A percentile compares a stretch with the other conserved stretches of the same genome.
phyloP scores from a whole-genome alignment of 2,329 filamentous ascomycete genomes.

The Westerdykella ornata region DNA sequence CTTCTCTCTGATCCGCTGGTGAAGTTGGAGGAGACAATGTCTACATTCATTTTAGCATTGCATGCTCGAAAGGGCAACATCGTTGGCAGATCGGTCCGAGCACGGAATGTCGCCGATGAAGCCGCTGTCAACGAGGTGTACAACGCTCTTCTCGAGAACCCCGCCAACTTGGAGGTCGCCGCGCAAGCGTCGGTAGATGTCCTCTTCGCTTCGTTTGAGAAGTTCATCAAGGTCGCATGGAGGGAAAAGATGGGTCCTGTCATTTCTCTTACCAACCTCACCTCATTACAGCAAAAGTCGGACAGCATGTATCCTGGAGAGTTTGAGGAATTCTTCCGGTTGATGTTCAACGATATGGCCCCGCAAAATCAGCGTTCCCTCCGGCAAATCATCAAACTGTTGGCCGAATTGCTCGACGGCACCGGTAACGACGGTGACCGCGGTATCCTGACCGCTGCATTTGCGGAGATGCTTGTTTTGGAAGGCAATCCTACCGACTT shows the following conservation, averaged over 20 bases:
- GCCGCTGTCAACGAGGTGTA: conserved; percentile 82
- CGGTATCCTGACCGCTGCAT: conserved; percentile 78
- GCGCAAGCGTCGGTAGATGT: conserved; percentile 73
- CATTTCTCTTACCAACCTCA: conserved; percentile 63
- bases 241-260: conserved; percentile 80
- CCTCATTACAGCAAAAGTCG: conserved; percentile 62
- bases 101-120: conserved; percentile 64
- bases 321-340: conserved; percentile 56
- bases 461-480: conserved; percentile 76
- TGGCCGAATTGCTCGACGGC: conserved; percentile 81
- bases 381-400: conserved; percentile 72
- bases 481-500: conserved; percentile 73
- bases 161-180: conserved; percentile 67
- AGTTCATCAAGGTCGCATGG: conserved; percentile 85
- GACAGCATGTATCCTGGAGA: conserved; percentile 63
- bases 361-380: conserved; percentile 67
- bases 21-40: conserved; percentile 76
- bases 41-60: conserved; percentile 72
- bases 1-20: conserved; percentile 45
- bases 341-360: conserved; percentile 47
- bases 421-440: conserved; percentile 88
- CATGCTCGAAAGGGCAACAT: conserved; percentile 84
- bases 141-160: conserved; percentile 77
- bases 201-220: conserved; percentile 87
- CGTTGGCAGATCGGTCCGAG: conserved; percentile 67